Base-by-base conservation (phyloP, 1,139 yeast genomes). In the Pichia sp. region DNA sequence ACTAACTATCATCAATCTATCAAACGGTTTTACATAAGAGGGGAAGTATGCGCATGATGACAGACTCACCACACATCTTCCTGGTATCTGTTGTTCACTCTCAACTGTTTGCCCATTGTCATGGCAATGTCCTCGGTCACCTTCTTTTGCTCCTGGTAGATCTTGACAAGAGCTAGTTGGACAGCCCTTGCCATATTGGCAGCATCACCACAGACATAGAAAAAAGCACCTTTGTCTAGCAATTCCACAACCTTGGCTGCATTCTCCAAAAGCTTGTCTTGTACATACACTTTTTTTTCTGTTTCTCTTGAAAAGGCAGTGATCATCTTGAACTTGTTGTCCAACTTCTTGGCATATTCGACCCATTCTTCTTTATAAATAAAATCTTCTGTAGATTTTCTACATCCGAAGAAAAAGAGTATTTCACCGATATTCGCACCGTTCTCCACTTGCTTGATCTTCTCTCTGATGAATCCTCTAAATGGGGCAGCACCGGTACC, bases 401-500 rank as follows among this genome's bases (percentile, higher is more conserved):
- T 83, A 71, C 93, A 89, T 29, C 99, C 99, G 69, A 81, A 92
- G 71, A 91, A 93, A 58, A 93, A 76, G 44, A 90, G 58, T 49
- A 87, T 79, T 62, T 85, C 81, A 53, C 98, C 98, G 49, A 89
- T 81, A 30, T 20, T 20, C 24, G 55, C 55, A 44, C 83, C 83
- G 55, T 77, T 77, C 52, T 76, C 75, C 41, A 78, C 76, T 63
- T 76, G 79, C 55, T 77, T 73, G 50, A 80, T 86, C 65, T 95
- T 85, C 71, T 91, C 97, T 71, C 95, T 84, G 46, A 93, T 73
- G 62, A 93, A 91, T 2, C 96, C 97, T 73, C 98, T 85, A 75
- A 93, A 87, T 58, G 99, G 99, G 10, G 99, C 98, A 55, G 93
- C 93, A 69, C 99, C 99, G 7, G 99, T 93, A 61, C 99, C 99